Conservation (phyloP, 1,139 yeast genomes). For the Cylindricascospora bacillispora region DNA sequence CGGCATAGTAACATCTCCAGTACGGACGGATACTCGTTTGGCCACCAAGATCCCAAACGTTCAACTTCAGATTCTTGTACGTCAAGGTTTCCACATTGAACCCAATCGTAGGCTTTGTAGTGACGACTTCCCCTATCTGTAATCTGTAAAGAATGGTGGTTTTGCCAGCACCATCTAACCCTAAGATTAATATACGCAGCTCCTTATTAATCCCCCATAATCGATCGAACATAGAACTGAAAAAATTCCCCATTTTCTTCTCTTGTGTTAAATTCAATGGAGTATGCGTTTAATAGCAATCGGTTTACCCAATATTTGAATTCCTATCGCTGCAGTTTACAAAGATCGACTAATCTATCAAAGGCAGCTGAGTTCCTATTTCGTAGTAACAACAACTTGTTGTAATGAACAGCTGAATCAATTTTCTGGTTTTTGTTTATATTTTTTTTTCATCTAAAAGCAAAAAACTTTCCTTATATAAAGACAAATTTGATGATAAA, state of each 20-base stretch:
- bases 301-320: too few relatives aligned
- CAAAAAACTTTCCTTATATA: too few relatives aligned
- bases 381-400: too few relatives aligned
- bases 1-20: constrained; percentile 95
- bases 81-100: constrained; percentile 91
- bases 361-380: too few relatives aligned
- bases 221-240: constrained; percentile 74
- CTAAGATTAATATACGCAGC: constrained; percentile 80
- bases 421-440: too few relatives aligned
- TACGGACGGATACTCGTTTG: constrained; percentile 95
- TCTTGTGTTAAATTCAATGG: too few relatives aligned
- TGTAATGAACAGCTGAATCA: too few relatives aligned
- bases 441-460: too few relatives aligned
- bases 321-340: too few relatives aligned
- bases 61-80: constrained; percentile 81
- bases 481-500: too few relatives aligned
- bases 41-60: constrained; percentile 90
- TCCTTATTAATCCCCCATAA: constrained; percentile 89
- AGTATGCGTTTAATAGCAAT: too few relatives aligned
- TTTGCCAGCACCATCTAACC: constrained; percentile 96
- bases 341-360: too few relatives aligned
- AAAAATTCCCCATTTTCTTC: constrained; percentile 71
- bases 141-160: constrained; percentile 86
- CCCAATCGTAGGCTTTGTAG: constrained; percentile 93
- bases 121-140: constrained; percentile 88